Evolutionary conservation across 1,139 yeast genomes (phyloP).

Genomic region (Lodderomyces margitis): DNA sequence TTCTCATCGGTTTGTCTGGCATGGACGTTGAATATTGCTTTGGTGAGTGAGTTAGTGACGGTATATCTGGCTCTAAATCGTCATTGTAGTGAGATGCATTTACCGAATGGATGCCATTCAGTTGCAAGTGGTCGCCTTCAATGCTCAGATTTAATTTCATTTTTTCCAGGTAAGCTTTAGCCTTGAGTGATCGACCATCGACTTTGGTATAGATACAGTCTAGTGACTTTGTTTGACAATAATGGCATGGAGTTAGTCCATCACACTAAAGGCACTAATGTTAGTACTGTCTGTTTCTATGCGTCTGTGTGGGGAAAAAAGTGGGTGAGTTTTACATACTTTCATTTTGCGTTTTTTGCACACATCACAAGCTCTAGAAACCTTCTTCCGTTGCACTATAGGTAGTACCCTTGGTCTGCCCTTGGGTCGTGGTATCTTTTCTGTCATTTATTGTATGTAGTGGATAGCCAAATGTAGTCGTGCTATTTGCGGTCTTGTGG

Average conservation of each 20-base stretch:
- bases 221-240: slow-evolving; percentile 23
- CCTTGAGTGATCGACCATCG: slow-evolving; percentile 27
- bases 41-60: slow-evolving; percentile 10
- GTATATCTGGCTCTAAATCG: slow-evolving; percentile 10
- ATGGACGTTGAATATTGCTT: background rate
- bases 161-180: slow-evolving; percentile 12
- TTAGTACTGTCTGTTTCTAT: background rate
- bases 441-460: slow-evolving; percentile 4
- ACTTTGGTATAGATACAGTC: slow-evolving; percentile 25
- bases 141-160: slow-evolving; percentile 10
- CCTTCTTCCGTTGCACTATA: slow-evolving; percentile 22
- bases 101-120: slow-evolving; percentile 1
- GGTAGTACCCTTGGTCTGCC: slow-evolving; percentile 15
- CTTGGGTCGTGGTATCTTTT: slow-evolving; percentile 12
- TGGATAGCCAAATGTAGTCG: too few relatives aligned
- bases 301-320: background rate
- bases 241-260: slow-evolving; percentile 27
- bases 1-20: background rate
- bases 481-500: too few relatives aligned
- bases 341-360: slow-evolving; percentile 39
- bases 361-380: slow-evolving; percentile 39
- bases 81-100: background rate
- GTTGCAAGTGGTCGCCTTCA: slow-evolving; percentile 5
- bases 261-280: slow-evolving; percentile 17
- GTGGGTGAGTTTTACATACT: slow-evolving; percentile 14